Evolutionary conservation across 768 basidiomycete genomes (phyloP), one percentile per base, ranked within the genome.

Genomic region (Tricholoma sp.): DNA sequence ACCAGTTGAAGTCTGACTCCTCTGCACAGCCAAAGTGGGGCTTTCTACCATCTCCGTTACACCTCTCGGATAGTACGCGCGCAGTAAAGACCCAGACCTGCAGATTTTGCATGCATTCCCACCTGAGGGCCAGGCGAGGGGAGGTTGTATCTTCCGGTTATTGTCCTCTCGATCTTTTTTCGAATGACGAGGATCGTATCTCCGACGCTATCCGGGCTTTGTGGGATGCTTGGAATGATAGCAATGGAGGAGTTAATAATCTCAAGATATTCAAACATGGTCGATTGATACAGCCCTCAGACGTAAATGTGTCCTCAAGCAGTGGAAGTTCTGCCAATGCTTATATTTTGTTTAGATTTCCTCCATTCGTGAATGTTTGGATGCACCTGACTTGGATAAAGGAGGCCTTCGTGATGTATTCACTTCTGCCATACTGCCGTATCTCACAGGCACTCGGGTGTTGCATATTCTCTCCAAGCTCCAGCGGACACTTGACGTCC

Each of bases 11-110:
- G 32, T 49, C 7, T n/a, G 29, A 3, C 7, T 10, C 2, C 32
- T 32, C n/a, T 49, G 28, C n/a, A 49, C 17, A 97, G 96, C 96
- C 96, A 32, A 99, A 99, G 76, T 99, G 96, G 95, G 93, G 86
- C 3, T 97, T 99, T 70, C 71, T 98, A 37, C 94, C 96, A 2
- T 77, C 75, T 32, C 65, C 78, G 5, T 60, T 64, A 2, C 78
- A 87, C 69, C 75, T 94, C 36, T 88, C 92, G 6, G 62, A 75
- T 3, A 70, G 73, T 37, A 88, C 86, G 1, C 75, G 69, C 12
- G 57, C 64, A 1, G 70, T 84, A 61, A 98, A 98, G 76, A 76
- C 76, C 6, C 72, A 70, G 37, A 86, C 89, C 13, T 96, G 94
- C 74, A 82, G 96, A 60, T 95, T 92, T 69, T 94, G 93, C 68